Conservation (phyloP, 2,329 filamentous ascomycete species). For the Ophiognomonia clavigignenti-juglandacearum region DNA sequence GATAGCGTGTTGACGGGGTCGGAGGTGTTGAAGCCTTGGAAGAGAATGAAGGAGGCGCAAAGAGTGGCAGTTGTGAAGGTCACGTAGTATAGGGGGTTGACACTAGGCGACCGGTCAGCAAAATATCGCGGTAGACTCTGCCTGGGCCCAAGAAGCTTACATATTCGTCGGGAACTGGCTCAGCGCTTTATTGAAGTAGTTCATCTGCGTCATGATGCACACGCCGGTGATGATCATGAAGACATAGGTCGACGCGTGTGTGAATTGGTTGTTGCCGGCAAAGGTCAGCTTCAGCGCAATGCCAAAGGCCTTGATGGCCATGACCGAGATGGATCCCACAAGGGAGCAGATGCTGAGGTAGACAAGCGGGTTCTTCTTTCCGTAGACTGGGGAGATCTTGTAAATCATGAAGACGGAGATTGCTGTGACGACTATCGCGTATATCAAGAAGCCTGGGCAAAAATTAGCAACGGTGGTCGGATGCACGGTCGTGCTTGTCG, state of each 20-base stretch:
- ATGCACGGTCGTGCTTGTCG: neutral
- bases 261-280: conserved; percentile 90
- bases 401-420: conserved; percentile 97
- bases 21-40: conserved; percentile 92
- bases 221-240: conserved; percentile 90
- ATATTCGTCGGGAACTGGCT: conserved; percentile 97
- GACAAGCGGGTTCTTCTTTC: conserved; percentile 92
- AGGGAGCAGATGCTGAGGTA: conserved; percentile 98
- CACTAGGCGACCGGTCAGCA: conserved; percentile 47
- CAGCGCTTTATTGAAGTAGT: conserved; percentile 98
- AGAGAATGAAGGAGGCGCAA: conserved; percentile 91
- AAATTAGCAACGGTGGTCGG: conserved; percentile 17
- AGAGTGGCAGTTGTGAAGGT: conserved; percentile 95
- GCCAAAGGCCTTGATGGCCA: conserved; percentile 98
- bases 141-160: conserved; percentile 52
- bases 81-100: conserved; percentile 95
- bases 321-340: conserved; percentile 94
- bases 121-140: conserved; percentile 1
- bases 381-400: conserved; percentile 80
- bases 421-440: conserved; percentile 71
- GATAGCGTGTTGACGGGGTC: conserved; percentile 90
- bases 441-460: conserved; percentile 75
- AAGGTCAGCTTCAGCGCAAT: conserved; percentile 96
- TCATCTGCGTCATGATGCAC: conserved; percentile 98
- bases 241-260: conserved; percentile 91